Conservation (phyloP, 805 yeast genomes). For the Metschnikowia arizonensis region DNA sequence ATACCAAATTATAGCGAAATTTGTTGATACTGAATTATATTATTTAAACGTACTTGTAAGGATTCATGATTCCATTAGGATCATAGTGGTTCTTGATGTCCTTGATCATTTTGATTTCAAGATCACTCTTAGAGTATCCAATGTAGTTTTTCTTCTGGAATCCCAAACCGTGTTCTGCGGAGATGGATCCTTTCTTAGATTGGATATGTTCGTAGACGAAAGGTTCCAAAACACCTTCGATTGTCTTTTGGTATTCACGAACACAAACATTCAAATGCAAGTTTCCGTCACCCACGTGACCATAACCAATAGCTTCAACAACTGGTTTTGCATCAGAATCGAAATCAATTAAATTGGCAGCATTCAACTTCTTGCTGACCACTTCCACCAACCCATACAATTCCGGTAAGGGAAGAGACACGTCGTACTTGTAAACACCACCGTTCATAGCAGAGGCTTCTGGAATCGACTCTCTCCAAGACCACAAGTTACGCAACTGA, state of each 20-base stretch:
- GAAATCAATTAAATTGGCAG: slow-evolving; percentile 53
- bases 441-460: slow-evolving; percentile 84
- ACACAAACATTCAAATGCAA: slow-evolving; percentile 91
- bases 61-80: slow-evolving; percentile 89
- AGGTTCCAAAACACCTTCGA: slow-evolving; percentile 84
- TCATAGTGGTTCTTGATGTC: slow-evolving; percentile 78
- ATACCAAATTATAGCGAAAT: slow-evolving; percentile 20
- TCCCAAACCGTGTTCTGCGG: slow-evolving; percentile 97
- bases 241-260: slow-evolving; percentile 70
- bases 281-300: slow-evolving; percentile 98
- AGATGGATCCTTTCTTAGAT: slow-evolving; percentile 73
- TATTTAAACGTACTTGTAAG: slow-evolving; percentile 76
- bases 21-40: neutral
- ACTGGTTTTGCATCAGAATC: slow-evolving; percentile 71
- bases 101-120: slow-evolving; percentile 71
- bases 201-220: slow-evolving; percentile 90
- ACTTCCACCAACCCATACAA: slow-evolving; percentile 82
- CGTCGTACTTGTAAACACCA: slow-evolving; percentile 97
- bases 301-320: slow-evolving; percentile 88
- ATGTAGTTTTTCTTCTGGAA: slow-evolving; percentile 92
- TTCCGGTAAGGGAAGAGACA: slow-evolving; percentile 79
- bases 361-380: slow-evolving; percentile 55
- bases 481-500: slow-evolving; percentile 80
- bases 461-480: slow-evolving; percentile 92
- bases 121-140: slow-evolving; percentile 73